Evolutionary conservation across 805 yeast genomes (phyloP), one percentile per base, ranked within the genome.

Genomic region (Maudiozyma barnettii): DNA sequence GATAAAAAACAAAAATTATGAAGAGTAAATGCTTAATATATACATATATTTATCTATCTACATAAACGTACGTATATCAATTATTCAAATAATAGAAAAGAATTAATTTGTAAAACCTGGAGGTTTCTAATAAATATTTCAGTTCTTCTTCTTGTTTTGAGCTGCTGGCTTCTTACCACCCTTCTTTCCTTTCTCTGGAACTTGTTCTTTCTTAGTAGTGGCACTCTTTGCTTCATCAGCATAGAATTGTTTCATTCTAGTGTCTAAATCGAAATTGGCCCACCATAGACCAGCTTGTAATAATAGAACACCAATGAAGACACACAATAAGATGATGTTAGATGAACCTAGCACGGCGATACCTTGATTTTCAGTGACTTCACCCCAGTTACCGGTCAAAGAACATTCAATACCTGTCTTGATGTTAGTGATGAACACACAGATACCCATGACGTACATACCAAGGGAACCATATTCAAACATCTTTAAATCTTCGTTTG

Each of bases 291-390:
- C 97, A 45, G 78, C 81, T 70, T 93, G 98, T 55, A 93, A 75
- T 9, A 85, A 73, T 39, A 89, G 67, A n/a, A 89, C 84, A 54
- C 96, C 97, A 20, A 78, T 61, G 45, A 90, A 70, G 16, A 84
- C 72, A 46, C 87, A 64, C 8, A 84, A 78, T 54, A 86, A 73
- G 73, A 91, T 82, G 36, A 83, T 75, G 66, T 83, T 82, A 26
- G 93, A 81, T 5, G 98, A 97, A 38, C 93, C 96, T 59, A 93
- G 78, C 37, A 93, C 96, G 54, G 86, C 87, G 58, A 91, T 68
- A 29, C 98, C 98, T 20, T 95, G 86, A 51, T 74, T 73, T 63
- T 77, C 79, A 58, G 85, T 86, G 44, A 93, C 95, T 45, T 91
- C 98, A 54, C 96, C 98, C 98, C 98, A 91, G 50, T 79, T 72